A percentile compares a stretch with the other conserved stretches of the same genome.
Conservation (phyloP, 1,139 yeast species). For the Lodderomyces pseudojiufengensis region DNA sequence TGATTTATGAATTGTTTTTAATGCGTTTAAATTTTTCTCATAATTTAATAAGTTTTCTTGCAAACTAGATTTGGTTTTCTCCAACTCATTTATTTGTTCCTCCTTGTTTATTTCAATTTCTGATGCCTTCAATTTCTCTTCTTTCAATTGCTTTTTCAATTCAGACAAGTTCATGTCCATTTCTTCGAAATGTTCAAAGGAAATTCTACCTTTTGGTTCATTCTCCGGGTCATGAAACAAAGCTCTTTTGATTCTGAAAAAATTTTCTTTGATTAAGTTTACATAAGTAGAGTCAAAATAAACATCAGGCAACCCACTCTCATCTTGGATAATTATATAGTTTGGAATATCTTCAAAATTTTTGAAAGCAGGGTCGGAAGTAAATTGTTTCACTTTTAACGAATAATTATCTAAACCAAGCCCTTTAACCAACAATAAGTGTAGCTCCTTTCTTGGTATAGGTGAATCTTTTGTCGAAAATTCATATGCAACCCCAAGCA, state of each 20-base stretch:
- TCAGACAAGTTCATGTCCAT: constrained; percentile 41
- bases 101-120: constrained; percentile 26
- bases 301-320: constrained; percentile 83
- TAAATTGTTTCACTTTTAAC: constrained; percentile 68
- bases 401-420: constrained; percentile 81
- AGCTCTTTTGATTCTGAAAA: constrained; percentile 63
- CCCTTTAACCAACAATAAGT: constrained; percentile 58
- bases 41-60: constrained; percentile 9
- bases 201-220: constrained; percentile 65
- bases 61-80: constrained; percentile 15
- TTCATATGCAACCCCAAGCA: constrained; percentile 79
- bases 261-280: constrained; percentile 64
- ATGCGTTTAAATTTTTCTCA: constrained; percentile 18
- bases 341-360: constrained; percentile 40
- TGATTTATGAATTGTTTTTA: constrained; percentile 22
- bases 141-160: constrained; percentile 23
- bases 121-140: constrained; percentile 23
- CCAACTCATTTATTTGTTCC: constrained; percentile 23
- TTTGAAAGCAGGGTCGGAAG: constrained; percentile 53
- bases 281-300: constrained; percentile 68
- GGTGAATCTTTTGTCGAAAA: constrained; percentile 75
- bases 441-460: constrained; percentile 59
- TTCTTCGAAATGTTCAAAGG: constrained; percentile 69
- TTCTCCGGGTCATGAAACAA: constrained; percentile 69
- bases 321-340: constrained; percentile 45